phyloP scores from a whole-genome alignment of 208 protist species.

The Wallacemonas sp. region DNA sequence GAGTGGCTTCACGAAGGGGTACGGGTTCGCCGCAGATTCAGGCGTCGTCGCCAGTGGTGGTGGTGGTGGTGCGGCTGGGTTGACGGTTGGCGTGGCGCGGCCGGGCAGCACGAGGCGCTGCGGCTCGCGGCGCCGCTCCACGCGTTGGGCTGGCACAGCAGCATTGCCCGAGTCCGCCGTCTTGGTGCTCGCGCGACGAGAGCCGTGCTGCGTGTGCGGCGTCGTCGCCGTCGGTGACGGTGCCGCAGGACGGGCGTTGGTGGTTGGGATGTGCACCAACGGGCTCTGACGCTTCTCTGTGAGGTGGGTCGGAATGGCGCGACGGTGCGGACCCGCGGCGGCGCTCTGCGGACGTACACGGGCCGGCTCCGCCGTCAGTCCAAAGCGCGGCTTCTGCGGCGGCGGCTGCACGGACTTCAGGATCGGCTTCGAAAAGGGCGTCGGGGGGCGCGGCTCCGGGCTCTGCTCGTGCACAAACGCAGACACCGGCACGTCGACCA shows the following conservation, averaged over 20 bases:
- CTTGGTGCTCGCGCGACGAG: too few species aligned
- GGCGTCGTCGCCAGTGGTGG: not conserved
- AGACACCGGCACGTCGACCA: not conserved
- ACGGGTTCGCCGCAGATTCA: not conserved
- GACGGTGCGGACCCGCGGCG: not conserved
- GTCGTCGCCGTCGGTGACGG: not conserved
- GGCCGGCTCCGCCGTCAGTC: not conserved
- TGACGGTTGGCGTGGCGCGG: not conserved
- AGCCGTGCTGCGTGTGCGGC: too few species aligned
- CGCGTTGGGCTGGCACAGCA: conserved; percentile 6
- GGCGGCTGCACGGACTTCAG: not conserved
- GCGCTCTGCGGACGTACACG: not conserved
- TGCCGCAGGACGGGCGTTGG: not conserved
- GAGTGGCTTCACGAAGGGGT: conserved; percentile 27
- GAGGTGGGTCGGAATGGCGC: not conserved
- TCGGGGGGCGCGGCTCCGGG: conserved; percentile 11
- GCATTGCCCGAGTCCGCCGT: too few species aligned
- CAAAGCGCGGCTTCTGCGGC: not conserved
- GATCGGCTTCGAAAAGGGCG: conserved; percentile 10
- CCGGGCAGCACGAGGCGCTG: conserved; percentile 2
- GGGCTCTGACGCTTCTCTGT: not conserved
- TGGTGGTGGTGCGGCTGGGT: not conserved
- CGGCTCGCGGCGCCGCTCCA: conserved; percentile 4
- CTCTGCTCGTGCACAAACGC: conserved; percentile 6
- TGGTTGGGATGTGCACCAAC: not conserved